Base-by-base conservation (phyloP, 2,329 filamentous ascomycete genomes). In the Cordyceps javanica region DNA sequence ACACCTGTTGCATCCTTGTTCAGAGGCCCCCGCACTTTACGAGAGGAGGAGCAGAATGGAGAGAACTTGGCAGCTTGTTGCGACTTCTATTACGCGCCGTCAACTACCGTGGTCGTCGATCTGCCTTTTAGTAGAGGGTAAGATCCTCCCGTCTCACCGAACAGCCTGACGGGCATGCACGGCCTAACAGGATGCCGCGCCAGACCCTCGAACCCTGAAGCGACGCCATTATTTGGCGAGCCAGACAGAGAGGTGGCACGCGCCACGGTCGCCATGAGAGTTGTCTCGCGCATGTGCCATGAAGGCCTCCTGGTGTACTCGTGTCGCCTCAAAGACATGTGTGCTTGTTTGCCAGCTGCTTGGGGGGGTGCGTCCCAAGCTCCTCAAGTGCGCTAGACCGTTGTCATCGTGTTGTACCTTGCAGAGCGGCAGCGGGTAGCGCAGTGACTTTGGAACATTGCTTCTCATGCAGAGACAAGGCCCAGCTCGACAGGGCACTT, bases 91-190 rank as follows among this genome's bases (percentile, higher is more conserved):
- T 39, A 26, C 25, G 42, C 11, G 10, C 32, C 21, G 16, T 26
- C 28, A 16, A 19, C 30, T 9, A 48, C 30, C 39, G 32, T 55
- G 21, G 53, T 39, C 53, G 34, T 49, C 53, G 53, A 56, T 56
- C 53, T 56, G 34, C 23, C 41, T 49, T 16, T 55, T n/a, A 10
- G 21, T 21, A 44, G 21, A 36, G 21, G 30, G 32, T 34, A 49
- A 56, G 53, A 56, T 56, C 44, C 52, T 46, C 53, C 53, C 34
- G 44, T 56, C 26, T 56, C 53, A 56, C 53, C 44, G 34, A 39
- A 34, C 16, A 55, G 42, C 30, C 42, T 55, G 53, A n/a, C 39
- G n/a, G 32, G 44, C 21, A 41, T 13, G 19, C n/a, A 28, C 42
- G 23, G 34, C 34, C 34, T 28, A 49, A 41, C 44, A 44, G 51